Conservation (phyloP, 805 yeast genomes). For the Jamesozyma rosinii region DNA sequence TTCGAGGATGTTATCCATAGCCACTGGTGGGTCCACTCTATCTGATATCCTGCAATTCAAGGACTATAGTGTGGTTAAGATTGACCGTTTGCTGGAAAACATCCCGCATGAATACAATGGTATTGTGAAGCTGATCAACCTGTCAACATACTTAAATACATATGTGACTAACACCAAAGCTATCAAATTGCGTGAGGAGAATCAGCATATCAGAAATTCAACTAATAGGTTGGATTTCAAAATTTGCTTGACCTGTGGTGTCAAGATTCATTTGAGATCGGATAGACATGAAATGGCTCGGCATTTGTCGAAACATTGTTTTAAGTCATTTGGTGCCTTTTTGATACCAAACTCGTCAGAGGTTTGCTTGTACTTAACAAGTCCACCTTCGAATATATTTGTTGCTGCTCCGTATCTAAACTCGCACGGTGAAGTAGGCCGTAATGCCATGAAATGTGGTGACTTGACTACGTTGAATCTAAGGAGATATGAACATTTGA, state of each 20-base stretch:
- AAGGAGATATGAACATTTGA: constrained; percentile 47
- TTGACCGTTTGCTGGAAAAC: constrained; percentile 2
- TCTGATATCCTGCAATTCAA: background rate
- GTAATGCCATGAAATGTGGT: constrained; percentile 44
- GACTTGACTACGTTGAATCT: constrained; percentile 44
- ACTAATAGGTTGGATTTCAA: constrained; percentile 35
- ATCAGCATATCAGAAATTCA: constrained; percentile 21
- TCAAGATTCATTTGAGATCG: constrained; percentile 29
- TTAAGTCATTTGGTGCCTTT: constrained; percentile 30
- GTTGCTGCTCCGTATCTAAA: constrained; percentile 65
- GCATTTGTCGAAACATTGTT: constrained; percentile 26
- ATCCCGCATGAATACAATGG: constrained; percentile 42
- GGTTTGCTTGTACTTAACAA: constrained; percentile 28
- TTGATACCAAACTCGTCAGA: constrained; percentile 31
- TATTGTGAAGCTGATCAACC: constrained; percentile 40
- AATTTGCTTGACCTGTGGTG: constrained; percentile 41
- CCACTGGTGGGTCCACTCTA: constrained; percentile 7
- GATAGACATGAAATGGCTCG: constrained; percentile 26
- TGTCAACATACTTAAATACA: constrained; percentile 40
- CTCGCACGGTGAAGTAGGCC: constrained; percentile 65
- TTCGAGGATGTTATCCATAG: constrained; percentile 8
- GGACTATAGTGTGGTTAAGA: background rate
- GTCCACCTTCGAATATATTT: constrained; percentile 25
- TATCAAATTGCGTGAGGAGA: constrained; percentile 24
- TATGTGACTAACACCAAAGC: constrained; percentile 30